These are phyloP conservation scores for Cunninghamia lanceolata DNA, from an alignment of 75 land plant species.

Conservation along the genomic window DNA sequence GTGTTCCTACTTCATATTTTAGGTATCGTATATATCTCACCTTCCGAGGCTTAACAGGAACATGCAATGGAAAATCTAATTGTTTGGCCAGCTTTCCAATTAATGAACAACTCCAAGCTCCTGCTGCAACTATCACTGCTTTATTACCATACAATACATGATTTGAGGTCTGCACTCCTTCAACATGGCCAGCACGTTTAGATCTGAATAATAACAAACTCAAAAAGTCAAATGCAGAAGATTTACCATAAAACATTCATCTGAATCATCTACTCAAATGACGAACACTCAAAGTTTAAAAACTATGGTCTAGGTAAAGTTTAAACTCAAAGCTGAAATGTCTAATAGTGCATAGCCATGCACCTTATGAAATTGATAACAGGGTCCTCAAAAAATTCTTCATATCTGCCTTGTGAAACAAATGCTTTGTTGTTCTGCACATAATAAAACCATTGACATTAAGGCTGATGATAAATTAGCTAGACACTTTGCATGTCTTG, in stretches of 20 bases:
- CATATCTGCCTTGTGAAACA: constrained; percentile 67
- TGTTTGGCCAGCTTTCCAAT: constrained; percentile 38
- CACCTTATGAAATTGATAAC: constrained; percentile 59
- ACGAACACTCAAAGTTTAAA: background rate
- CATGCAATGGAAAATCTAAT: constrained; percentile 31
- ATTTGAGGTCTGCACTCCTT: constrained; percentile 64
- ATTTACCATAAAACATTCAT: background rate
- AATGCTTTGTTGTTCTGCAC: constrained; percentile 64
- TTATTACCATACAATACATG: constrained; percentile 48
- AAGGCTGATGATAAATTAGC: background rate
- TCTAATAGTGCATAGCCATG: background rate
- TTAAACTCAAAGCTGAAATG: background rate
- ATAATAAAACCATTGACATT: constrained; percentile 1
- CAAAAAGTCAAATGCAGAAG: constrained; percentile 6
- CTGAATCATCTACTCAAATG: background rate
- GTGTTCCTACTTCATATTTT: constrained; percentile 7
- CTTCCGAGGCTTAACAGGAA: constrained; percentile 87
- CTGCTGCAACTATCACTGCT: constrained; percentile 83
- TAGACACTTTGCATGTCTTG: background rate
- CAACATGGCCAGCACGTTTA: constrained; percentile 34
- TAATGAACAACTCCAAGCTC: constrained; percentile 86
- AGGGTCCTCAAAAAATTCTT: constrained; percentile 76
- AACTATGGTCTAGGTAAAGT: constrained; percentile 3
- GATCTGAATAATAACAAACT: constrained; percentile 31
- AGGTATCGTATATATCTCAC: constrained; percentile 24